Evolutionary conservation across 2,329 filamentous ascomycete genomes (phyloP).

Genomic region (Colletotrichum theobromicola): DNA sequence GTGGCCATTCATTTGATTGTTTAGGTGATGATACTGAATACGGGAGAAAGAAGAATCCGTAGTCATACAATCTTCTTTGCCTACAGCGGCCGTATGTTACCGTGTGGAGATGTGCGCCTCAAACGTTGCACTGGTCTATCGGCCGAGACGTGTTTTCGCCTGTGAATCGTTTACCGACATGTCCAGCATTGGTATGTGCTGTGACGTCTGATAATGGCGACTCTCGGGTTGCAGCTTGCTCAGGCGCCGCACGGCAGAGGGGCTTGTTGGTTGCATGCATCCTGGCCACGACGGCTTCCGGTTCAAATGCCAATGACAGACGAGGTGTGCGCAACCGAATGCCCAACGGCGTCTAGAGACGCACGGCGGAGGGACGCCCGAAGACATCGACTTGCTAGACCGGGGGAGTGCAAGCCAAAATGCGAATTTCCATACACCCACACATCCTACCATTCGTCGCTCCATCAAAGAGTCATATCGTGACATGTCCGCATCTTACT

Average conservation of each 20-base stretch:
- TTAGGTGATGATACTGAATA: neutral
- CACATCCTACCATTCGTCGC: neutral
- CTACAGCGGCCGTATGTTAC: constrained; percentile 15
- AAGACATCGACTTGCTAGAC: neutral
- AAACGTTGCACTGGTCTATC: constrained; percentile 17
- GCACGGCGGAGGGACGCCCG: neutral
- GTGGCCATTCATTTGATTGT: neutral
- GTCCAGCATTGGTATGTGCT: neutral
- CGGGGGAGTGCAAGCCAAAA: constrained; percentile 10
- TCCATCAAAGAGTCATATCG: constrained; percentile 16
- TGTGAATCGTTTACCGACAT: neutral
- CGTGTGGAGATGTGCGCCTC: constrained; percentile 4
- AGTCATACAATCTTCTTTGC: neutral
- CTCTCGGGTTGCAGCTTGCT: constrained; percentile 16
- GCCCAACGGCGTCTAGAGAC: neutral
- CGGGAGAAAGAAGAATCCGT: neutral
- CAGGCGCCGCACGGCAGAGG: neutral
- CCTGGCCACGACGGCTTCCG: constrained; percentile 9
- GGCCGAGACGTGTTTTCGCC: constrained; percentile 18
- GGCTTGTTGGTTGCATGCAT: constrained; percentile 4
- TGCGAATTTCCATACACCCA: neutral
- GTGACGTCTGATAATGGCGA: constrained; percentile 19
- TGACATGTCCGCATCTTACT: constrained; percentile 22
- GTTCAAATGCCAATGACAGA: constrained; percentile 6
- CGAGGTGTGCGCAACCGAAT: neutral